These are phyloP conservation scores for Fusarium algeriense DNA, from an alignment of 2,329 filamentous ascomycete genomes.

Conservation along the genomic window DNA sequence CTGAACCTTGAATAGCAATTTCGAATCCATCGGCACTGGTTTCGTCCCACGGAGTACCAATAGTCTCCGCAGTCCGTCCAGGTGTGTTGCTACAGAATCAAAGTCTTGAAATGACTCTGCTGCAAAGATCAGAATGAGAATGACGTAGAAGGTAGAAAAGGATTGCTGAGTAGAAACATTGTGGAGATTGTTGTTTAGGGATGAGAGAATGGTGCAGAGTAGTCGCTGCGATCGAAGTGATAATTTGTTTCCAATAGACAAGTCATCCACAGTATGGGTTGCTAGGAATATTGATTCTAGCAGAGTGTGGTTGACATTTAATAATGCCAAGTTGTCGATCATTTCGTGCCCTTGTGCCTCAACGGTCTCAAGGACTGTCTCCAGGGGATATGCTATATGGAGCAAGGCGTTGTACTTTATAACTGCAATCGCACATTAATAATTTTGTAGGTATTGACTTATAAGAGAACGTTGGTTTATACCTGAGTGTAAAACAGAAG, in stretches of 20 bases:
- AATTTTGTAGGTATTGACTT: accelerated
- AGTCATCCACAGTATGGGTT: neutral
- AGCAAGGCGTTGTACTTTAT: neutral
- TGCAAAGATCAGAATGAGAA: neutral
- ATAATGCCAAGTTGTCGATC: neutral
- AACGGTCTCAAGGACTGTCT: neutral
- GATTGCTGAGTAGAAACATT: neutral
- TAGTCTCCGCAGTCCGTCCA: neutral
- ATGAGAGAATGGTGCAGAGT: neutral
- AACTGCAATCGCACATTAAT: neutral
- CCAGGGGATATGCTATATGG: neutral
- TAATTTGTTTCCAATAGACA: accelerated
- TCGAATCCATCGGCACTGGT: neutral
- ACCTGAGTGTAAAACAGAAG: neutral
- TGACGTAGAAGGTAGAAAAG: neutral
- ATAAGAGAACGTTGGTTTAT: accelerated
- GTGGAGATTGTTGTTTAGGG: neutral
- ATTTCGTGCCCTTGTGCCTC: neutral
- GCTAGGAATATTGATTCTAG: neutral
- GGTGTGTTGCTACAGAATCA: neutral
- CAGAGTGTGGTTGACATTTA: neutral
- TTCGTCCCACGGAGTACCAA: neutral
- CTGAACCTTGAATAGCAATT: constrained; percentile 11
- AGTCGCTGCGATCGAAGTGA: neutral
- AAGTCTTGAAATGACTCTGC: neutral